phyloP scores from a whole-genome alignment of 441 rosid genomes.

The Sinapis alba region DNA sequence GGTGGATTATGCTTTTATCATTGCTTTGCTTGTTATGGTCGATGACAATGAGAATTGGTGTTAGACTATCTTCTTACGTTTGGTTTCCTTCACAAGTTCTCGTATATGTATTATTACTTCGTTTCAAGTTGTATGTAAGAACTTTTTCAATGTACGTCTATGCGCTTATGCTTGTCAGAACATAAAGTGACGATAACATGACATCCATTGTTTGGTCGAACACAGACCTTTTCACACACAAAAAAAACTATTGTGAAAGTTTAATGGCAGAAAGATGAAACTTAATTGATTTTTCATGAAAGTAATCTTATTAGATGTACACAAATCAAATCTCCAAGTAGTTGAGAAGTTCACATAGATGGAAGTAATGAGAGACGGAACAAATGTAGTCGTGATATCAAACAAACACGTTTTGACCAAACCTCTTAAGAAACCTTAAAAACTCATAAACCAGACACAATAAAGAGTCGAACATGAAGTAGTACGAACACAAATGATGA shows the following conservation, averaged over 20 bases:
- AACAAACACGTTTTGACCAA: constrained; percentile 30
- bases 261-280: background rate
- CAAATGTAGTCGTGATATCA: constrained; percentile 24
- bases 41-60: constrained; percentile 52
- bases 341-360: constrained; percentile 17
- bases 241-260: background rate
- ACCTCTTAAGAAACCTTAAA: constrained; percentile 28
- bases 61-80: background rate
- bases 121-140: background rate
- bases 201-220: background rate
- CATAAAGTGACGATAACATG: background rate
- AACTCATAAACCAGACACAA: constrained; percentile 27
- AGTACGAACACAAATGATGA: constrained; percentile 14
- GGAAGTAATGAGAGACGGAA: constrained; percentile 12
- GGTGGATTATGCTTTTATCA: constrained; percentile 76
- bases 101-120: background rate
- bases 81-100: background rate
- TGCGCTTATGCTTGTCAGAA: background rate
- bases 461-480: constrained; percentile 27
- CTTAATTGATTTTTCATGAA: background rate
- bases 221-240: background rate
- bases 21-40: constrained; percentile 60
- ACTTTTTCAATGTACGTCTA: background rate
- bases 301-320: background rate
- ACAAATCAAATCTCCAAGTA: constrained; percentile 14